A percentile compares a stretch with the other conserved stretches of the same genome.
These are phyloP conservation scores for Lunasporangiospora selenospora DNA, from an alignment of 192 early-diverging fungal species.

Conservation along the genomic window DNA sequence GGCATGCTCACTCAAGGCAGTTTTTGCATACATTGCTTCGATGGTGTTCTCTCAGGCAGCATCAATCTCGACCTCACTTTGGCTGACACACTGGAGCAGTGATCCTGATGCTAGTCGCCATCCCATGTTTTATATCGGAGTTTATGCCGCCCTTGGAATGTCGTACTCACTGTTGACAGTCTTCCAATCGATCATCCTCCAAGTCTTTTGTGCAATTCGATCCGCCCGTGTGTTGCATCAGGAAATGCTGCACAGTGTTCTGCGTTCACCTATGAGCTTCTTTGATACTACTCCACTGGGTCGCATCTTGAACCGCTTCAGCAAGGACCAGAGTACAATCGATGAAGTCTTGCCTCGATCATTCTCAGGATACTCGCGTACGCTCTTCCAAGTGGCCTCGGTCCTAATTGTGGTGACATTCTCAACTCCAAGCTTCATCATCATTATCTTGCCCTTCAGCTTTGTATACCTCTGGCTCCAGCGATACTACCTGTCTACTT, in stretches of 20 bases:
- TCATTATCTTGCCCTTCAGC: conserved; percentile 61
- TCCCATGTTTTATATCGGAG: conserved; percentile 64
- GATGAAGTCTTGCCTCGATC: conserved; percentile 67
- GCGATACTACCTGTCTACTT: conserved; percentile 66
- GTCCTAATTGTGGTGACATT: conserved; percentile 48
- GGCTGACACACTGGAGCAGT: conserved; percentile 75
- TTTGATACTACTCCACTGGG: conserved; percentile 80
- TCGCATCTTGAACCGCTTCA: conserved; percentile 74
- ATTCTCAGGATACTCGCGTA: conserved; percentile 53
- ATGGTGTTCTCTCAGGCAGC: conserved; percentile 57
- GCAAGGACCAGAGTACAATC: conserved; percentile 60
- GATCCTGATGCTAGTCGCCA: conserved; percentile 50
- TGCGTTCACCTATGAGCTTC: conserved; percentile 74
- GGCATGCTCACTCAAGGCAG: conserved; percentile 65
- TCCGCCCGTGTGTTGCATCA: conserved; percentile 74
- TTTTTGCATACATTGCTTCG: conserved; percentile 64
- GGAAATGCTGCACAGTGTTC: conserved; percentile 72
- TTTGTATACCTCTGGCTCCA: conserved; percentile 64
- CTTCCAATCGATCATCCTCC: conserved; percentile 72
- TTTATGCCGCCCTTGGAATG: conserved; percentile 82
- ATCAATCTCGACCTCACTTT: conserved; percentile 62
- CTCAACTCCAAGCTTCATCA: conserved; percentile 66
- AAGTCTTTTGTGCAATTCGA: conserved; percentile 78
- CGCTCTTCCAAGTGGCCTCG: conserved; percentile 32
- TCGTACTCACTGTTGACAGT: conserved; percentile 64